Percentiles rank a stretch among this genome's conserved stretches.
Evolutionary conservation across 2,329 filamentous ascomycete genomes (phyloP).

Genomic region (Colletotrichum siamense): DNA sequence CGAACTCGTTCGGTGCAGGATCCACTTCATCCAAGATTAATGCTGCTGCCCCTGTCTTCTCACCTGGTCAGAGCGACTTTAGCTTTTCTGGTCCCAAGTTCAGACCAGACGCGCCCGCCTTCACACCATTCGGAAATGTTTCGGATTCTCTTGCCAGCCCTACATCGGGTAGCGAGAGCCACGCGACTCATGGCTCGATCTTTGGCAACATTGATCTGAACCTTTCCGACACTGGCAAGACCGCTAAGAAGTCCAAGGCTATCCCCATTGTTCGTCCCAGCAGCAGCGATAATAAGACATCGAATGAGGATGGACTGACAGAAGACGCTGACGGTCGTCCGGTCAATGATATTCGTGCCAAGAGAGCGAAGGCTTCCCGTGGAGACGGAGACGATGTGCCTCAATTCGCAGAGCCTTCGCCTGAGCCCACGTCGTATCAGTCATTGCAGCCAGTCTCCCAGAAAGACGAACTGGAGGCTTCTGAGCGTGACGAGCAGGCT

Average conservation of each 20-base stretch:
- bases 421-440: slow-evolving; percentile 28
- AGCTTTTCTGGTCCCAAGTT: slow-evolving; percentile 74
- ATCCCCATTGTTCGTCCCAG: slow-evolving; percentile 79
- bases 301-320: slow-evolving; percentile 28
- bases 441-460: slow-evolving; percentile 5
- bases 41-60: slow-evolving; percentile 73
- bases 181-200: slow-evolving; percentile 57
- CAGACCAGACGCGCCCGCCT: slow-evolving; percentile 77
- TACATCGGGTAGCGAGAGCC: slow-evolving; percentile 49
- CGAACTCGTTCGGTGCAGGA: slow-evolving; percentile 42
- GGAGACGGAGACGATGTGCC: slow-evolving; percentile 76
- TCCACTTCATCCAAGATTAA: slow-evolving; percentile 65
- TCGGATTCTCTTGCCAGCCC: slow-evolving; percentile 54
- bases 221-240: slow-evolving; percentile 66
- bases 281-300: slow-evolving; percentile 42
- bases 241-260: slow-evolving; percentile 78
- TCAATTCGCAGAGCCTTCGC: slow-evolving; percentile 67
- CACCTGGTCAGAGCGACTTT: slow-evolving; percentile 69
- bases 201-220: slow-evolving; percentile 74
- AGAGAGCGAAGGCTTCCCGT: slow-evolving; percentile 72
- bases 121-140: slow-evolving; percentile 66
- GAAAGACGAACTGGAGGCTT: slow-evolving; percentile 7
- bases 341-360: slow-evolving; percentile 71
- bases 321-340: slow-evolving; percentile 67
- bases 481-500: slow-evolving; percentile 44